Conservation (phyloP, 257 asterid genomes). For the Leonotis leonurus region DNA sequence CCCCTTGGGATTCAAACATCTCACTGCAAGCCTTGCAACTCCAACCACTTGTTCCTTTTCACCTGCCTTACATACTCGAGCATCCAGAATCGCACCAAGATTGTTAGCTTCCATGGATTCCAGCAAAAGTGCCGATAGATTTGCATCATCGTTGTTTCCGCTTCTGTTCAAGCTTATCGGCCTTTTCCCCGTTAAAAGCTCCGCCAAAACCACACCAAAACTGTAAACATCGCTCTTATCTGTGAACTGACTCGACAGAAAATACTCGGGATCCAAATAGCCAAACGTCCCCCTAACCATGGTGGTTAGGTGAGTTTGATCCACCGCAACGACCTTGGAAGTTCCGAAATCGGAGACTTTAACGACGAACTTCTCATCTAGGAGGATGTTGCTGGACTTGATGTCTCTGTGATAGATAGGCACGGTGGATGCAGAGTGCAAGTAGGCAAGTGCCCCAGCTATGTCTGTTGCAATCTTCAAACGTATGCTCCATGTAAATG, state of each 20-base stretch:
- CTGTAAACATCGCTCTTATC: no score
- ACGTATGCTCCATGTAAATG: constrained; percentile 2
- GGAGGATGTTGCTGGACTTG: no score
- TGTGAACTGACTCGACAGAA: constrained; percentile 6
- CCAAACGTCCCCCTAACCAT: constrained; percentile 18
- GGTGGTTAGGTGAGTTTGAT: constrained; percentile 23
- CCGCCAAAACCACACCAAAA: no score
- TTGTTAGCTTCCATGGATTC: not conserved
- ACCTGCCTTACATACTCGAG: not conserved
- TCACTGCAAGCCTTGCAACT: constrained; percentile 4
- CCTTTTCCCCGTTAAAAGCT: constrained; percentile 4
- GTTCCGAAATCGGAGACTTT: constrained; percentile 6
- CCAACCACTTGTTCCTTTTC: not conserved
- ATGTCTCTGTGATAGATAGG: no score
- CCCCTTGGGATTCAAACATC: constrained; percentile 14
- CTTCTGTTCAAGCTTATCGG: not conserved
- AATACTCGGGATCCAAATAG: constrained; percentile 19
- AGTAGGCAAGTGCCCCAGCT: constrained; percentile 14
- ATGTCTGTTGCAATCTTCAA: constrained; percentile 10
- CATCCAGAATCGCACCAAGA: not conserved
- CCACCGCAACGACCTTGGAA: not conserved
- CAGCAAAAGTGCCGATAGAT: no score
- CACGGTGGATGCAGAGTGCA: constrained; percentile 13
- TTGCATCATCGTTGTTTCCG: no score
- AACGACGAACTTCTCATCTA: constrained; percentile 6